Conservation (phyloP, 2,329 filamentous ascomycete genomes). For the Biscogniauxia mediterranea region DNA sequence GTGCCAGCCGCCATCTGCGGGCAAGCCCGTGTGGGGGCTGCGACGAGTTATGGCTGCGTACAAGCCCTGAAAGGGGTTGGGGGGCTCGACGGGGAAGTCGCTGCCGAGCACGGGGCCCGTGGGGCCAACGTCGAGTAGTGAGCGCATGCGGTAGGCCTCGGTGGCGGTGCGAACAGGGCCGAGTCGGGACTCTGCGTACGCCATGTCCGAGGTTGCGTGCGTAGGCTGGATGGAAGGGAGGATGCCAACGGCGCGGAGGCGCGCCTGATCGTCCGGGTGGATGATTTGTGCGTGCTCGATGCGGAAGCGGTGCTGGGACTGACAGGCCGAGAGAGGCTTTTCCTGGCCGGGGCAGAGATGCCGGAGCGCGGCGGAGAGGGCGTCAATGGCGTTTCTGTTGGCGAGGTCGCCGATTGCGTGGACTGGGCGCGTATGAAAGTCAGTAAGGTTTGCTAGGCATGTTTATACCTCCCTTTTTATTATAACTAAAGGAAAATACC, state of each 20-base stretch:
- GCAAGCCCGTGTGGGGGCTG: constrained; percentile 54
- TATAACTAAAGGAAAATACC: too few relatives aligned
- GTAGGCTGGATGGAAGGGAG: constrained; percentile 70
- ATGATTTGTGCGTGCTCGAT: constrained; percentile 73
- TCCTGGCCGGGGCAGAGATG: constrained; percentile 45
- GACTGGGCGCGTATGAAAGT: constrained; percentile 29
- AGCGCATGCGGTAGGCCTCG: constrained; percentile 66
- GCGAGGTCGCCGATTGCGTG: constrained; percentile 71
- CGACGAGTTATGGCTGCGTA: constrained; percentile 65
- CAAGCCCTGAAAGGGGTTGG: constrained; percentile 65
- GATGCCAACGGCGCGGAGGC: constrained; percentile 58
- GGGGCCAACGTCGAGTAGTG: constrained; percentile 51
- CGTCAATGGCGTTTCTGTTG: constrained; percentile 63
- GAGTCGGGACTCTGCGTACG: constrained; percentile 61
- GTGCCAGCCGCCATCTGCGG: constrained; percentile 57
- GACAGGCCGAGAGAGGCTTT: constrained; percentile 47
- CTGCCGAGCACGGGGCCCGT: constrained; percentile 59
- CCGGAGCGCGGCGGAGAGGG: constrained; percentile 57
- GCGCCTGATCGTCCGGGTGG: constrained; percentile 60
- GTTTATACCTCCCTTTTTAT: too few relatives aligned
- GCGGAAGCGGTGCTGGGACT: constrained; percentile 57
- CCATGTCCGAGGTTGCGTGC: constrained; percentile 70
- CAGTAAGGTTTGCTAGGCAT: too few relatives aligned
- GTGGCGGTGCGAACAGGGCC: constrained; percentile 51
- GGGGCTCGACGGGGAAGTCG: constrained; percentile 71